Evolutionary conservation across 2,329 filamentous ascomycete genomes (phyloP).

Genomic region (Alternaria rosae): DNA sequence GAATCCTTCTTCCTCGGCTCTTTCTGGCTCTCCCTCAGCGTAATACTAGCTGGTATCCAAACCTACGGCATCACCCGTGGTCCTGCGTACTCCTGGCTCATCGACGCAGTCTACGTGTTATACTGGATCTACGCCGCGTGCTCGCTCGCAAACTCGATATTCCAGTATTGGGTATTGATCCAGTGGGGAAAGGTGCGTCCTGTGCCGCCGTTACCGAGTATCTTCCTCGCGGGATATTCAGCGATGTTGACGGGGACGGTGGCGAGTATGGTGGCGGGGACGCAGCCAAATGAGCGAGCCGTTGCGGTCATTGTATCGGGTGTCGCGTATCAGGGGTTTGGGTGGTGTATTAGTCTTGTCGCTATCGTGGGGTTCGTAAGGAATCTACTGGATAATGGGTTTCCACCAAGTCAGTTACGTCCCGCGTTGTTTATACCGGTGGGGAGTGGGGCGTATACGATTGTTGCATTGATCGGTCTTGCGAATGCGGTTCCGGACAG

Average conservation of each 20-base stretch:
- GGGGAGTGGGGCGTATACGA: constrained; percentile 73
- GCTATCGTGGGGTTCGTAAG: constrained; percentile 74
- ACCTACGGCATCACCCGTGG: constrained; percentile 39
- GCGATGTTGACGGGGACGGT: constrained; percentile 75
- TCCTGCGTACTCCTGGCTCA: constrained; percentile 46
- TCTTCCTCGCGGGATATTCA: constrained; percentile 73
- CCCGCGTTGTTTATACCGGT: constrained; percentile 77
- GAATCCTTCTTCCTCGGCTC: constrained; percentile 59
- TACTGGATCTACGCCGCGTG: constrained; percentile 54
- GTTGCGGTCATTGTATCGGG: constrained; percentile 70
- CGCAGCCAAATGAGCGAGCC: constrained; percentile 63
- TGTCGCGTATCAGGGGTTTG: constrained; percentile 72
- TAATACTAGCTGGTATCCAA: constrained; percentile 50
- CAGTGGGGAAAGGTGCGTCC: constrained; percentile 55
- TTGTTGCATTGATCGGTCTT: constrained; percentile 73
- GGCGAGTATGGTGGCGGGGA: constrained; percentile 66
- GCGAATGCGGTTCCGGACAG: constrained; percentile 60
- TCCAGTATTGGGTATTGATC: constrained; percentile 69
- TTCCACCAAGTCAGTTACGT: constrained; percentile 67
- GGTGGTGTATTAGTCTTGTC: constrained; percentile 69
- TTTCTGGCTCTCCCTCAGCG: constrained; percentile 46
- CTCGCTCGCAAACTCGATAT: constrained; percentile 44
- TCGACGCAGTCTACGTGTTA: constrained; percentile 41
- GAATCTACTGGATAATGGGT: constrained; percentile 68
- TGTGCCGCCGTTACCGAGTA: constrained; percentile 72